Base-by-base conservation (phyloP, 352 stramenopile species). In the Globisporangium okanoganense region DNA sequence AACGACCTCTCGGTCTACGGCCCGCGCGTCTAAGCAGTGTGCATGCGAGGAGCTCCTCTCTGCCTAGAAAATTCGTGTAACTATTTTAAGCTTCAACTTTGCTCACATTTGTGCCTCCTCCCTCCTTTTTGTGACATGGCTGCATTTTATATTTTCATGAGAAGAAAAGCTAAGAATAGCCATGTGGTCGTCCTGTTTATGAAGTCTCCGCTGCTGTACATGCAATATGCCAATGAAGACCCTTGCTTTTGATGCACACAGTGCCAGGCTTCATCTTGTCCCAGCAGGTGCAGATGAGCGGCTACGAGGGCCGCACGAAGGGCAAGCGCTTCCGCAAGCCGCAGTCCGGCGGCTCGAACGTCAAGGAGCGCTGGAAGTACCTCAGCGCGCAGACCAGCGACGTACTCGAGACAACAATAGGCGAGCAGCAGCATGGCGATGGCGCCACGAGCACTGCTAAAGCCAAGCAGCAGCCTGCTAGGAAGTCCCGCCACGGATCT, bases 271-370 rank as follows among this genome's bases (percentile, higher is more conserved):
- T 44, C 29, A 33, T 44, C 38, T 45, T 45, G 6, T 45, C 38
- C 38, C 38, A 45, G 38, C 18, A 7, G 24, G 44, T 12, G 44
- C 12, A 52, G 24, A 65, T 61, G 50, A 56, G 44, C 52, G 40
- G 43, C 0, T 55, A 48, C 33, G 56, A 64, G 1, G 36, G 38
- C 18, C 74, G 75, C 25, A 75, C 58, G 40, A 75, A 81, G 58
- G 77, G 77, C 63, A 87, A 85, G 62, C 77, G 77, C 50, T 73
- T 84, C 61, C 77, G 77, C 54, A 84, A 79, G 63, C 75, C 67
- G 5, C 68, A 72, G 44, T 77, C 62, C 10, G 78, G 78, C 31
- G 72, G 67, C 50, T 85, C 78, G 12, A 87, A 87, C 64, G 27
- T 70, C 38, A 70, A 69, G 31, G 77, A 73, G 38, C 67, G 78